A percentile compares a stretch with the other conserved stretches of the same genome.
phyloP scores from a whole-genome alignment of 2,329 filamentous ascomycete genomes.

The Incumbomyces lentus region DNA sequence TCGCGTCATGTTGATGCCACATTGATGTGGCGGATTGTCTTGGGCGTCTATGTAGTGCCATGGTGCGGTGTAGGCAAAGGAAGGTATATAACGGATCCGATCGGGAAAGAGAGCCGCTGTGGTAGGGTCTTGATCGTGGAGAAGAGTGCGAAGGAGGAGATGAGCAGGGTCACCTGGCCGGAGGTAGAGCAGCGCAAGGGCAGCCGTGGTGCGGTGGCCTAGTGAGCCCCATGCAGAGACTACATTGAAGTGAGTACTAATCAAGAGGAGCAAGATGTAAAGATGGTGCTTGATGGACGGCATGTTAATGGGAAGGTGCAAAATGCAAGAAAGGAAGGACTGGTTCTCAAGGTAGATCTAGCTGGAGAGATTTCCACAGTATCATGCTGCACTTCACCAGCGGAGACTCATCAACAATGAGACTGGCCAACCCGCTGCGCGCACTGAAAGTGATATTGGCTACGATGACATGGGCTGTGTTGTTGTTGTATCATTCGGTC shows the following conservation, averaged over 20 bases:
- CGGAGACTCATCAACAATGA: no score
- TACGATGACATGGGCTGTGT: no score
- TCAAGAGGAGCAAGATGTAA: neutral
- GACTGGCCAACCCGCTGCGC: no score
- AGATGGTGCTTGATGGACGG: neutral
- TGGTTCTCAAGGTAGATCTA: no score
- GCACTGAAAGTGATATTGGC: no score
- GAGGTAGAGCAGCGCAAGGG: conserved; percentile 33
- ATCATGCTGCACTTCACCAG: no score
- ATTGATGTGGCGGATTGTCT: conserved; percentile 15
- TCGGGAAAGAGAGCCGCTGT: conserved; percentile 21
- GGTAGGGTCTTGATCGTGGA: conserved; percentile 21
- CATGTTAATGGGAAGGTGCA: neutral
- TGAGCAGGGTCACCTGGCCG: conserved; percentile 10
- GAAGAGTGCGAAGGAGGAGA: conserved; percentile 13
- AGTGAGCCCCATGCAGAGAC: conserved; percentile 37
- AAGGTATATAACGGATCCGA: conserved; percentile 19
- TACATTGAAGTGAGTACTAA: conserved; percentile 3
- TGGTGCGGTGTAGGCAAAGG: conserved; percentile 16
- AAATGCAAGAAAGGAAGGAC: no score
- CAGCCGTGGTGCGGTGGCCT: conserved; percentile 46
- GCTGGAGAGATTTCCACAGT: no score
- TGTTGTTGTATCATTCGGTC: no score
- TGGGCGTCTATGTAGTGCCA: conserved; percentile 22
- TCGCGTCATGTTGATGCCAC: conserved; percentile 28